Evolutionary conservation across 441 rosid species (phyloP), one percentile per base, ranked within the genome.

Genomic region (Gossypium aridum): DNA sequence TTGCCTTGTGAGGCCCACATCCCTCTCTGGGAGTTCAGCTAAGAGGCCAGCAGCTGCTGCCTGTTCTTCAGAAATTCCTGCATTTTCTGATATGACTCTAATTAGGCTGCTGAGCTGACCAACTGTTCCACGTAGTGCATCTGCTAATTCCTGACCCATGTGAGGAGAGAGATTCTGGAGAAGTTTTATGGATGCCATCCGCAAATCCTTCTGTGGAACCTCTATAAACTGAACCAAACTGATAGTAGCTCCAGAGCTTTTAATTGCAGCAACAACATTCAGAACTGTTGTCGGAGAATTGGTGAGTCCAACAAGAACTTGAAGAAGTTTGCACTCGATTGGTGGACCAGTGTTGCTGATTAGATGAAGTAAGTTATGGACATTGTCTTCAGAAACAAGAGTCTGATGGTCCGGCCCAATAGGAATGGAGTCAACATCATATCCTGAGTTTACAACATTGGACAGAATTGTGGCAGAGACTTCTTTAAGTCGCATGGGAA

Each of bases 321-420:
- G 98, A 75, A 96, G 84, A 72, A 96, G 97, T 75, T 96, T 91
- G 90, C 99, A 91, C 80, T 90, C 98, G 51, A 96, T 92, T 31
- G 95, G 86, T 43, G 99, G 99, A 76, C 98, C 99, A 0, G 99
- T 96, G 85, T 96, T 92, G 87, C 97, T 96, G 72, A 96, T 93
- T 17, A 96, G 84, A 64, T 89, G 92, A 60, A 96, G 90, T 3
- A 96, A 86, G 72, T 84, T 90, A 87, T 91, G 94, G 55, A 96
- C 88, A 43, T 81, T 85, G 75, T 92, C 91, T 73, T 96, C 97
- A 13, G 99, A 91, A 79, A 96, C 90, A 57, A 96, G 85, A 72
- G 97, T 88, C 77, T 88, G 92, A 76, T 87, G 85, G 63, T 90
- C 85, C 51, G 88, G 68, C 71, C 96, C 96, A 72, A 95, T 90